Percentiles rank a stretch among this genome's conserved stretches.
Evolutionary conservation across 108 stramenopile species (phyloP).

Genomic region (Phaeodactylum tricornutum): DNA sequence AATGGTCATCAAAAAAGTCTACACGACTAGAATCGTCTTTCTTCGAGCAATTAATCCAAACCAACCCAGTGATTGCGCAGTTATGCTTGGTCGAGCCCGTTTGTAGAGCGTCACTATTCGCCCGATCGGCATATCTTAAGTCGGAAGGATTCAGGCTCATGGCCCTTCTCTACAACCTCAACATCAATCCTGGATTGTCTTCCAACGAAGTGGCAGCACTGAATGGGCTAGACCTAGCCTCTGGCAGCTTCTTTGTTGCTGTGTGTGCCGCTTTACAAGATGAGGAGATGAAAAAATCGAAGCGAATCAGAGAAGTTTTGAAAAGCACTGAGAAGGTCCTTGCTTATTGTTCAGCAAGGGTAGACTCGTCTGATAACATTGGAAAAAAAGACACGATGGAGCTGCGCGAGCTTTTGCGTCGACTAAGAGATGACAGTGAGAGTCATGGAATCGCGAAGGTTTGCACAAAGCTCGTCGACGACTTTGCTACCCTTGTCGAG

Average conservation of each 20-base stretch:
- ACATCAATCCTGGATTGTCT: slow-evolving; percentile 6
- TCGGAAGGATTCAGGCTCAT: slow-evolving; percentile 53
- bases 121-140: slow-evolving; percentile 51
- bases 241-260: not conserved
- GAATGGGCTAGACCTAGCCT: not conserved
- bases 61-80: slow-evolving; percentile 34
- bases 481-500: too few relatives aligned
- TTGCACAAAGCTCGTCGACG: too few relatives aligned
- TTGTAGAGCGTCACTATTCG: slow-evolving; percentile 24
- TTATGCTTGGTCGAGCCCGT: slow-evolving; percentile 29
- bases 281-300: slow-evolving; percentile 44
- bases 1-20: slow-evolving; percentile 65
- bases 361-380: too few relatives aligned
- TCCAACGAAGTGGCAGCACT: slow-evolving; percentile 8
- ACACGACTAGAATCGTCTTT: slow-evolving; percentile 42
- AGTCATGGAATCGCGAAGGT: too few relatives aligned
- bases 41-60: slow-evolving; percentile 55
- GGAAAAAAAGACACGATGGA: too few relatives aligned
- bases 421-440: too few relatives aligned
- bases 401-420: too few relatives aligned
- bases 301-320: slow-evolving; percentile 30
- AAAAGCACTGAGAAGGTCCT: slow-evolving; percentile 41
- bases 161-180: slow-evolving; percentile 16
- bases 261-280: slow-evolving; percentile 20
- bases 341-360: too few relatives aligned